Conservation (phyloP, 495 filamentous ascomycete species). For the Aspergillus wentii region DNA sequence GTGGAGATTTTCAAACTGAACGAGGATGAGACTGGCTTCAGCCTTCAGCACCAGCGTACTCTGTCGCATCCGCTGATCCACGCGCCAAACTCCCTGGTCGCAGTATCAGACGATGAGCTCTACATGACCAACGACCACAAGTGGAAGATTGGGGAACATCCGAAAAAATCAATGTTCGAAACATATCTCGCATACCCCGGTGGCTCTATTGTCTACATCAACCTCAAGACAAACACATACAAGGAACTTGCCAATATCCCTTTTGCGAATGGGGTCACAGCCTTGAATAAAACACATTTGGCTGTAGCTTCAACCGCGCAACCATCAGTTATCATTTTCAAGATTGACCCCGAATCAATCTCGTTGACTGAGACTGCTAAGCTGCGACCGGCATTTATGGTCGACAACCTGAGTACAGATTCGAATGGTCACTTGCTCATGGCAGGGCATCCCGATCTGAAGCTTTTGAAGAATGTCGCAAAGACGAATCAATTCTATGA, state of each 20-base stretch:
- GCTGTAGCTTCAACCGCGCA: slow-evolving; percentile 31
- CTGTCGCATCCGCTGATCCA: slow-evolving; percentile 24
- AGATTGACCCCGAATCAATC: slow-evolving; percentile 6
- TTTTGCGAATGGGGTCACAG: slow-evolving; percentile 30
- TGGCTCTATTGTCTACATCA: slow-evolving; percentile 32
- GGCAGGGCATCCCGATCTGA: slow-evolving; percentile 36
- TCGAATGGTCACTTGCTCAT: slow-evolving; percentile 31
- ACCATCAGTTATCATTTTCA: slow-evolving; percentile 29
- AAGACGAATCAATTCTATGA: slow-evolving; percentile 16
- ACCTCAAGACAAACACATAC: slow-evolving; percentile 16
- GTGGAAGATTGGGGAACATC: slow-evolving; percentile 15
- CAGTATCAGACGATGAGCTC: slow-evolving; percentile 33
- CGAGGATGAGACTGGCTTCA: slow-evolving; percentile 10
- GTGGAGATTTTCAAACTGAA: slow-evolving; percentile 48
- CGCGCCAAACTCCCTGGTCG: slow-evolving; percentile 47
- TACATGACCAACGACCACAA: slow-evolving; percentile 51
- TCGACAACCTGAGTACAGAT: slow-evolving; percentile 39
- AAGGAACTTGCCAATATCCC: slow-evolving; percentile 9
- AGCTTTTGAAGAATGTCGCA: slow-evolving; percentile 19
- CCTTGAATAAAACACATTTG: slow-evolving; percentile 30
- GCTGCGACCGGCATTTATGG: slow-evolving; percentile 23
- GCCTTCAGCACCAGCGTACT: slow-evolving; percentile 25
- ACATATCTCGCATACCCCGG: slow-evolving; percentile 29
- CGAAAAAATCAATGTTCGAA: slow-evolving; percentile 20
- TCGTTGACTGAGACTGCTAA: slow-evolving; percentile 11